A percentile compares a stretch with the other conserved stretches of the same genome.
These are phyloP conservation scores for Syzygium aqueum DNA, from an alignment of 345 rosid species.

Conservation along the genomic window DNA sequence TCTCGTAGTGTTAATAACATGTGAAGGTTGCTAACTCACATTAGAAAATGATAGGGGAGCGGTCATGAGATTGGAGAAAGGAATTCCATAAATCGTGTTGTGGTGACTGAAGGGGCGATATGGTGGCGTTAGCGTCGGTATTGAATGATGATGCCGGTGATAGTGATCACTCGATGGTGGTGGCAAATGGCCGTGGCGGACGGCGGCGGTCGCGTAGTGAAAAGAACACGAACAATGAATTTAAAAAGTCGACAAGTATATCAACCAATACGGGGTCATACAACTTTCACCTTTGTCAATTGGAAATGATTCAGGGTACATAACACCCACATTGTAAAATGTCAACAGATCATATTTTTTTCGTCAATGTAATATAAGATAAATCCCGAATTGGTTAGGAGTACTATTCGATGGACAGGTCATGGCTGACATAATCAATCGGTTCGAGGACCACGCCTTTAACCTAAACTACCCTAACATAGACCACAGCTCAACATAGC, in stretches of 20 bases:
- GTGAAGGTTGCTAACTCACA: neutral
- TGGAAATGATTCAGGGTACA: too few relatives aligned
- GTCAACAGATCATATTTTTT: too few relatives aligned
- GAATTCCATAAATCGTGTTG: neutral
- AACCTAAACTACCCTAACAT: neutral
- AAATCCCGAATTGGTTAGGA: neutral
- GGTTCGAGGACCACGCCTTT: neutral
- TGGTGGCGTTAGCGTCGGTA: neutral
- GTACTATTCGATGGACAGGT: neutral
- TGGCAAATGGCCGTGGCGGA: neutral
- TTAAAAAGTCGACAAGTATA: neutral
- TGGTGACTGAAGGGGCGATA: neutral
- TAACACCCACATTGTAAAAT: too few relatives aligned
- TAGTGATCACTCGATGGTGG: neutral
- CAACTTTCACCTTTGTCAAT: neutral
- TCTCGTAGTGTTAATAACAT: neutral
- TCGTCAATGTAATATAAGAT: too few relatives aligned
- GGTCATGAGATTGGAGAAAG: neutral
- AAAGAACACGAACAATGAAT: neutral
- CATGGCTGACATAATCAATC: neutral
- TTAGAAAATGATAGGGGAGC: neutral
- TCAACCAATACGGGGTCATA: neutral
- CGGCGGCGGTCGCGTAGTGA: neutral
- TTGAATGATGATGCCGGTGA: neutral
- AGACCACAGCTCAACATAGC: neutral